Base-by-base conservation (phyloP, 345 rosid genomes). In the Lepidium africanum region DNA sequence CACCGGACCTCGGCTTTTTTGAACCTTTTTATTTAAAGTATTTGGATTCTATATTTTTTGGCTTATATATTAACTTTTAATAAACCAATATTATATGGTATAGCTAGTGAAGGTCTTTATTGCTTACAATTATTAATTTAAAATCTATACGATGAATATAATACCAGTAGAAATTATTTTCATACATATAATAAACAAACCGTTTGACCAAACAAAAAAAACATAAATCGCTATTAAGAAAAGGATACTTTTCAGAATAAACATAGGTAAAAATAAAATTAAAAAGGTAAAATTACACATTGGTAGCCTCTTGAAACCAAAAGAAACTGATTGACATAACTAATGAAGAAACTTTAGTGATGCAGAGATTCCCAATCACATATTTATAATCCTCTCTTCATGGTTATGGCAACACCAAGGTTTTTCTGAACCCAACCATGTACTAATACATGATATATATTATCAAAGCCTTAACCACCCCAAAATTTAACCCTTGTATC, bases 271-370 rank as follows among this genome's bases (percentile, higher is more conserved):
- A 3, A 25, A 3, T 21, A 4, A 69, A 3, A 39, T 8, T 39
- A 14, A 3, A 60, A 8, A 23, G 21, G 19, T 27, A 9, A 71
- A 43, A 46, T 17, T 32, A 70, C 33, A 33, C 23, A 21, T 21
- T 21, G 23, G 23, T 21, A 21, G 23, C 23, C 23, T 21, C 23
- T 21, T 21, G 23, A 21, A 21, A 21, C 23, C 23, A 21, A 21
- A 21, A 21, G 23, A 21, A 21, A 21, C 23, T 21, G 10, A 53
- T 25, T 36, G 15, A 8, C 35, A 6, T 3, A 59, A 23, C 49
- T n/a, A 25, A 59, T 37, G 49, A 52, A 60, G 68, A 43, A 70
- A 70, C 67, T 53, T 41, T 21, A 33, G 48, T 43, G 49, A 62
- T 69, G 59, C 15, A 58, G 49, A 59, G 59, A 13, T 13, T 69